These are phyloP conservation scores for Helenozyma rhizophorensis DNA, from an alignment of 805 yeast genomes.

Conservation along the genomic window DNA sequence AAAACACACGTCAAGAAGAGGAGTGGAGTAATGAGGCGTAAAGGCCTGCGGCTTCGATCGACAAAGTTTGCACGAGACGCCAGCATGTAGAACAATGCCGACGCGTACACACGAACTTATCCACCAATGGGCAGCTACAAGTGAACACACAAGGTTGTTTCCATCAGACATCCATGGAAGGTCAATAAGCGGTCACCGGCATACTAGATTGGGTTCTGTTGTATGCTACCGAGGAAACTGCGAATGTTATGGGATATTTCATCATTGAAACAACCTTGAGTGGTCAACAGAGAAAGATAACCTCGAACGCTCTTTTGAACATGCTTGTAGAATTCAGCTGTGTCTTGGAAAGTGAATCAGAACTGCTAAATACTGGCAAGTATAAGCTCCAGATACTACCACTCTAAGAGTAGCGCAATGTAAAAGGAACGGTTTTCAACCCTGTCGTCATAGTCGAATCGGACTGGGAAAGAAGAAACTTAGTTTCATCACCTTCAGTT, in stretches of 20 bases:
- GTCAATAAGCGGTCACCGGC: constrained; percentile 81
- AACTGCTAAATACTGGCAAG: constrained; percentile 80
- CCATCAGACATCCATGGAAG: constrained; percentile 94
- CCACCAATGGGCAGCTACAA: too few species aligned
- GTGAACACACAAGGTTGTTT: too few species aligned
- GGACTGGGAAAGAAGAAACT: constrained; percentile 87
- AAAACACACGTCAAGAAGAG: too few species aligned
- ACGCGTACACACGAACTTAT: too few species aligned
- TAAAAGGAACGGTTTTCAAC: constrained; percentile 49
- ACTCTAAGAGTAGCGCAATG: constrained; percentile 35
- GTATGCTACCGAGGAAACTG: constrained; percentile 96
- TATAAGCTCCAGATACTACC: constrained; percentile 55
- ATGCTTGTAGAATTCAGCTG: constrained; percentile 24
- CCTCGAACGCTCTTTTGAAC: constrained; percentile 15
- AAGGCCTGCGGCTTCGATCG: too few species aligned
- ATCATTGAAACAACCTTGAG: constrained; percentile 51
- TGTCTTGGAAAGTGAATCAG: constrained; percentile 44
- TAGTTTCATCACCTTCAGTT: constrained; percentile 39
- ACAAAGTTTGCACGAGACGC: too few species aligned
- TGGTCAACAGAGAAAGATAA: too few species aligned
- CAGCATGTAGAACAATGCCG: too few species aligned
- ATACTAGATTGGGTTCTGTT: constrained; percentile 77
- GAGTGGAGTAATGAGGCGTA: too few species aligned
- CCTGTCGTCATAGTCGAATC: constrained; percentile 93
- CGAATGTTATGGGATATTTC: constrained; percentile 81